Evolutionary conservation across 2,329 filamentous ascomycete genomes (phyloP).

Genomic region (Cercospora citrullina): DNA sequence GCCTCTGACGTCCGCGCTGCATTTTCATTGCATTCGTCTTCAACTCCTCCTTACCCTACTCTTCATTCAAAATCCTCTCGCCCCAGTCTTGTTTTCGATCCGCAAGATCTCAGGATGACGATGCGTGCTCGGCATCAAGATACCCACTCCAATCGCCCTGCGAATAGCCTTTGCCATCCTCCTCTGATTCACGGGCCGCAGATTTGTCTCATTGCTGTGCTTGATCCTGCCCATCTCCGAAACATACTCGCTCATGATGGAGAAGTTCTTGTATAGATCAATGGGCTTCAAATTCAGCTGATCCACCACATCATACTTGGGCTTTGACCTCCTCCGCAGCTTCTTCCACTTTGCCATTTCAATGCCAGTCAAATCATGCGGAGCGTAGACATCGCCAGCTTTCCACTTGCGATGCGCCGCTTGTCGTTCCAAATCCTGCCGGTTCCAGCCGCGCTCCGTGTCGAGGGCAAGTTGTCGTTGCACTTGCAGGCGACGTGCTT

Average conservation of each 20-base stretch:
- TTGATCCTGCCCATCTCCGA: slow-evolving; percentile 82
- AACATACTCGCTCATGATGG: slow-evolving; percentile 85
- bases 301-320: slow-evolving; percentile 69
- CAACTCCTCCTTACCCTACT: neutral
- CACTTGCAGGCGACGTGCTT: slow-evolving; percentile 2
- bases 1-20: neutral
- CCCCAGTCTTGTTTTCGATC: slow-evolving; percentile 10
- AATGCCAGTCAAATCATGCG: slow-evolving; percentile 74
- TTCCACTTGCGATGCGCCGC: slow-evolving; percentile 67
- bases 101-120: slow-evolving; percentile 76
- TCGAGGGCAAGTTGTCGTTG: slow-evolving; percentile 22
- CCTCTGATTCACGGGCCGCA: slow-evolving; percentile 86
- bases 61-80: neutral
- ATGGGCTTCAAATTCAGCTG: slow-evolving; percentile 75
- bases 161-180: slow-evolving; percentile 91
- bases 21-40: neutral
- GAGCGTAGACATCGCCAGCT: slow-evolving; percentile 82
- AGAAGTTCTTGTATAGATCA: slow-evolving; percentile 93
- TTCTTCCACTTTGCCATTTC: slow-evolving; percentile 82
- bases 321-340: slow-evolving; percentile 51
- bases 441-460: slow-evolving; percentile 34
- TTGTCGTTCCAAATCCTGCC: slow-evolving; percentile 59
- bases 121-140: slow-evolving; percentile 85
- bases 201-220: slow-evolving; percentile 70
- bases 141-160: slow-evolving; percentile 79